Evolutionary conservation across 2,329 filamentous ascomycete species (phyloP), one percentile per base, ranked within the genome.

Genomic region (Sphaerulina musiva): DNA sequence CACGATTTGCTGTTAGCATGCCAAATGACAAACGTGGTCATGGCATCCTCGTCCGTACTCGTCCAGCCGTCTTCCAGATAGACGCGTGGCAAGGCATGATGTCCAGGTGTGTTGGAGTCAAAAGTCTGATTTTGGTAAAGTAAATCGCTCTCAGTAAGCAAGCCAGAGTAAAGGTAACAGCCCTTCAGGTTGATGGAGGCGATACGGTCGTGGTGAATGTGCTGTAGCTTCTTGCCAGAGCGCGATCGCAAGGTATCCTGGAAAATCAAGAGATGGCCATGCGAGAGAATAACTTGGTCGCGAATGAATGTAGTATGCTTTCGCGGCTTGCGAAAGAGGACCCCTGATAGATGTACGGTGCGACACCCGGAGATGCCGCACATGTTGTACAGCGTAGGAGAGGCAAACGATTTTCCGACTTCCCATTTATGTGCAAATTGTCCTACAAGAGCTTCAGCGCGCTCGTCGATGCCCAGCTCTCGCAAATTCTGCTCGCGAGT

Each of bases 351-450:
- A 75, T 76, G 72, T 51, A 86, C 80, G 14, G 79, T 74, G 41
- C 83, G 79, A 65, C 83, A 86, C 38, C 75, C 76, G 9, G 79
- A 76, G 20, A 86, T 77, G n/a, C 79, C 78, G 66, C 83, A 86
- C 71, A 86, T 78, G 66, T 86, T 83, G 72, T 84, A 85, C n/a
- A 86, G 69, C 39, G 80, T 71, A 1, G 83, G 78, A 1, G 78
- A 83, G n/a, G 83, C 81, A 60, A 78, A 78, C 1, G 81, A 80
- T 58, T 82, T 78, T 12, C 75, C 80, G 20, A 86, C 82, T 66
- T 86, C 83, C 83, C 83, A 86, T 62, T 86, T 85, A 59, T 76
- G 73, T 0, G 82, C 82, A 63, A 82, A 85, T 62, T 85, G 82
- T 8, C 83, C 83, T n/a, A 86, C 69, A 42, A 79, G 70, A 0